Evolutionary conservation across 331 rosid species (phyloP), one percentile per base, ranked within the genome.

Genomic region (Quercus tomentella): DNA sequence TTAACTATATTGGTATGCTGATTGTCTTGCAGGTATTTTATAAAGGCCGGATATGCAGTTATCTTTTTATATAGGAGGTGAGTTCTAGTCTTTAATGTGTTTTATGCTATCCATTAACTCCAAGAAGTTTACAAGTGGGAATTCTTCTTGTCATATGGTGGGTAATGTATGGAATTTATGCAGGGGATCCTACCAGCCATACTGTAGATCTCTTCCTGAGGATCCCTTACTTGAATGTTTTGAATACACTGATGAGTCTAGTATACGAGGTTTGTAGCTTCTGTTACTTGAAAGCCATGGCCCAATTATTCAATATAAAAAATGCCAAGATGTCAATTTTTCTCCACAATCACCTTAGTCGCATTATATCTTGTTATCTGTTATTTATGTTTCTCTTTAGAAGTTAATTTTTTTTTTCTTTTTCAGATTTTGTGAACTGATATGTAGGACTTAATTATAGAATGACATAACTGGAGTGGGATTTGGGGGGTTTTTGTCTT

Each of bases 161-260:
- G 79, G 31, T 82, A 33, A 30, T 26, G 26, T 6, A 56, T 56
- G 45, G 20, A 74, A 73, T 76, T 71, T 74, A 57, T 81, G 85
- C 86, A 93, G 98, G 88, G 89, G 94, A 84, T 90, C 93, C 76
- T 89, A 82, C 88, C 98, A 91, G 87, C 99, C 99, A 70, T 93
- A 84, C 86, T 96, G 96, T 81, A 83, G 88, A 80, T 86, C 96
- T 76, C 97, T 96, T 77, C 99, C 98, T 1, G 94, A 89, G 31
- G 93, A 96, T 86, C 99, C 97, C 45, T 89, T 96, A 81, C 89
- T 93, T 35, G 97, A 93, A 86, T 90, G 98, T 91, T 89, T 93
- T 22, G 87, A 91, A 84, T 33, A 84, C 71, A 73, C 74, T 9
- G 60, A 79, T 7, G 91, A 87, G 67, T 82, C 86, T 68, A 83